Percentiles rank a stretch among this genome's conserved stretches.
These are phyloP conservation scores for Crithidia thermophila DNA, from an alignment of 208 protist genomes.

Conservation along the genomic window DNA sequence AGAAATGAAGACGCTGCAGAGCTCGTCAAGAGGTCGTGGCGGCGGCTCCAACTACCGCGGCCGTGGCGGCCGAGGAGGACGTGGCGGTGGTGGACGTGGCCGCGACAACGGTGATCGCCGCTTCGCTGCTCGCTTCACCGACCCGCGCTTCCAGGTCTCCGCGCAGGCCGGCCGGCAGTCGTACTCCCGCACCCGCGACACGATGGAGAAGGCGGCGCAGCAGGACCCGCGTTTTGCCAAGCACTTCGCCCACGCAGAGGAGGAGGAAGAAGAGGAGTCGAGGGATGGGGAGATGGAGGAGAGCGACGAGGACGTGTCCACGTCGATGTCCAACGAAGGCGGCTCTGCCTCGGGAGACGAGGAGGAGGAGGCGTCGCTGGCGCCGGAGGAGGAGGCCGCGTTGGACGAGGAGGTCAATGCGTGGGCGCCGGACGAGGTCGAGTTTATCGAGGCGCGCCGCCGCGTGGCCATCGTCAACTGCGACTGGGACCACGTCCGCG, in stretches of 20 bases:
- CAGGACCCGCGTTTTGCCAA: slow-evolving; percentile 81
- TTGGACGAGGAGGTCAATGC: slow-evolving; percentile 71
- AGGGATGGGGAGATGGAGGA: slow-evolving; percentile 19
- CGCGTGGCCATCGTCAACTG: slow-evolving; percentile 96
- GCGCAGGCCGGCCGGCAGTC: slow-evolving; percentile 16
- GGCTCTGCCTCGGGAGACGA: slow-evolving; percentile 14
- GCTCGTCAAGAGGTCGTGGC: slow-evolving; percentile 53
- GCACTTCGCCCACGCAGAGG: slow-evolving; percentile 31
- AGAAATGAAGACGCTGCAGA: slow-evolving; percentile 74
- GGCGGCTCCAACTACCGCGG: slow-evolving; percentile 39
- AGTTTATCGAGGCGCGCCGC: slow-evolving; percentile 70
- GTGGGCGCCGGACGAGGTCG: slow-evolving; percentile 77
- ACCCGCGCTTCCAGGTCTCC: slow-evolving; percentile 85
- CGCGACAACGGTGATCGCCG: slow-evolving; percentile 53
- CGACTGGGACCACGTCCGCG: slow-evolving; percentile 96
- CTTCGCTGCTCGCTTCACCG: slow-evolving; percentile 86
- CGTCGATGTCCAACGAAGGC: no score
- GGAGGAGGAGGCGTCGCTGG: slow-evolving; percentile 31
- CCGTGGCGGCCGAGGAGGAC: slow-evolving; percentile 27
- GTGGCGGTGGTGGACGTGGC: slow-evolving; percentile 36
- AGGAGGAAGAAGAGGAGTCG: slow-evolving; percentile 40
- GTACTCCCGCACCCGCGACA: slow-evolving; percentile 4
- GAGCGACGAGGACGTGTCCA: background rate
- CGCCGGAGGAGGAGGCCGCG: slow-evolving; percentile 31
- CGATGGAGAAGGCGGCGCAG: slow-evolving; percentile 36